These are phyloP conservation scores for Pseudocercospora fuligena DNA, from an alignment of 2,329 filamentous ascomycete species.

Conservation along the genomic window DNA sequence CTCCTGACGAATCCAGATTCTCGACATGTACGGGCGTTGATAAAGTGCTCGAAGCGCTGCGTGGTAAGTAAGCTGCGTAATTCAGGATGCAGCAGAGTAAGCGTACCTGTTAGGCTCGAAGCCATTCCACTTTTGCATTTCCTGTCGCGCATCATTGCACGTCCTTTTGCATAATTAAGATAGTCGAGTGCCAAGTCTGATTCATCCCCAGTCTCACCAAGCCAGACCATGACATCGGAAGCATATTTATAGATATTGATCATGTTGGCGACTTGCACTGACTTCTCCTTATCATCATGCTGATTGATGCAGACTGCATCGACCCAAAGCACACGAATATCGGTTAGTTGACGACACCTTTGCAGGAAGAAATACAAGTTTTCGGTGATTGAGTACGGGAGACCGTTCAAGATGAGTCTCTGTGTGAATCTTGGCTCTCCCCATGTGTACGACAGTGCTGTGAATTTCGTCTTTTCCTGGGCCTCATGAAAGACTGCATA, in stretches of 20 bases:
- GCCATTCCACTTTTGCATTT: not conserved
- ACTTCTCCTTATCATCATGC: conserved; percentile 11
- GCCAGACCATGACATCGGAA: conserved; percentile 2
- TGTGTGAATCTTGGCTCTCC: conserved; percentile 4
- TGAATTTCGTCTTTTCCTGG: conserved; percentile 3
- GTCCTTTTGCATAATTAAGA: not conserved
- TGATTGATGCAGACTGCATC: conserved; percentile 12
- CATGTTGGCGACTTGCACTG: conserved; percentile 2
- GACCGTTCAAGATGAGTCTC: not conserved
- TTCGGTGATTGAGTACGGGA: not conserved
- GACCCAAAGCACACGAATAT: not conserved
- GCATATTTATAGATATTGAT: conserved; percentile 4
- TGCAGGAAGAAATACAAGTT: not conserved
- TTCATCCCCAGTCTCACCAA: not conserved
- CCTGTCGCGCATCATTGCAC: not conserved
- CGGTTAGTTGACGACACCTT: not conserved
- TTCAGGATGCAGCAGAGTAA: too few species aligned
- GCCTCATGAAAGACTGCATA: not conserved
- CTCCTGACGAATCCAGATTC: not conserved
- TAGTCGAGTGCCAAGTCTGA: not conserved
- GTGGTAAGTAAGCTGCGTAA: too few species aligned
- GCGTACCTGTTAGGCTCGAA: not conserved
- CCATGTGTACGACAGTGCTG: conserved; percentile 17
- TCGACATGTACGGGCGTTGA: not conserved
- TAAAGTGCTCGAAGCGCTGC: not conserved